Base-by-base conservation (phyloP, 257 asterid species). In the Solanum tarijense region DNA sequence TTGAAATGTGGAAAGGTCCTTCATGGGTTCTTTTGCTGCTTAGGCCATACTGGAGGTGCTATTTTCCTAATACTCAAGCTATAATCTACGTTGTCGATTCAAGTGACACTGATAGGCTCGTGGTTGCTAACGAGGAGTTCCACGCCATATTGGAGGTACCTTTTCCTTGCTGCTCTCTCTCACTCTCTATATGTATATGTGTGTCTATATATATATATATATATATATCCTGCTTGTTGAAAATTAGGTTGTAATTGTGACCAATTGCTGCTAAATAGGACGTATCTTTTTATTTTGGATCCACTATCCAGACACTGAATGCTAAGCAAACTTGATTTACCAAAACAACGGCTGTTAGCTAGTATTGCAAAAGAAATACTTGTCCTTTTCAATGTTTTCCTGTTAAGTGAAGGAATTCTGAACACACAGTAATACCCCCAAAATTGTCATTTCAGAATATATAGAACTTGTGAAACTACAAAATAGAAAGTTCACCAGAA, bases 21-120 rank as follows among this genome's bases (percentile, higher is more conserved):
- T 82, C 43, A 82, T 82, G 71, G 86, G 43, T 48, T 82, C 69
- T 82, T 82, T 82, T 82, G 86, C 43, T 82, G 43, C 43, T 82
- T 82, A 82, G 99, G 94, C 99, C 99, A 46, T 96, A 97, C 89
- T 97, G 99, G 98, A 95, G 99, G 87, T 95, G 98, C 93, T 97
- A 97, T 92, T 97, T 95, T 84, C 98, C 99, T 62, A 97, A 97
- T 89, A 97, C 98, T 87, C 99, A 96, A 92, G 99, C 98, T 91
- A 95, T 97, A 78, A 94, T 97, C 87, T 97, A 96, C 90, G 99
- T 97, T 90, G 99, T 97, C 79, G 99, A 97, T 93, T 97, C 99
- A 87, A 97, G 99, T 92, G 99, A 97, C 90, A 96, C 98, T 12
- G 99, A 97, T 89, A 91, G 99, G 93, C 91, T 97, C 89, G 94